Percentiles rank a stretch among this genome's conserved stretches.
Conservation (phyloP, 805 yeast genomes). For the Soucietia sequanensis region DNA sequence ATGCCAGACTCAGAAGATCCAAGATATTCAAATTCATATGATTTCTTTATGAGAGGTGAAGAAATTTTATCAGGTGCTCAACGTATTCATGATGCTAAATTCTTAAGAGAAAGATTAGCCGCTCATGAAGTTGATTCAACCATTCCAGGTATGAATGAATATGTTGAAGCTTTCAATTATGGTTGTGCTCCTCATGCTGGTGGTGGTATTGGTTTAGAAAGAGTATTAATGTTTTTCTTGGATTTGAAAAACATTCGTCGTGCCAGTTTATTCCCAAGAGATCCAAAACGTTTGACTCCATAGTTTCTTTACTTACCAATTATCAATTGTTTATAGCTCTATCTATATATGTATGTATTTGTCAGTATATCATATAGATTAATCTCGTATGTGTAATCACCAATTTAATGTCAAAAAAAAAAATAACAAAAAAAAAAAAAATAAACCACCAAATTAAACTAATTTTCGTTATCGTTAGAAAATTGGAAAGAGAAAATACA, state of each 20-base stretch:
- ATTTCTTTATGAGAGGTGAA: slow-evolving; percentile 99
- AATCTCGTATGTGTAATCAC: too few relatives aligned
- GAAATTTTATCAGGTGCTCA: slow-evolving; percentile 99
- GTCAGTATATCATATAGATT: too few relatives aligned
- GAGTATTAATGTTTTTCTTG: slow-evolving; percentile 97
- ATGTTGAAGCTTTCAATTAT: slow-evolving; percentile 86
- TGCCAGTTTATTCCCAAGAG: slow-evolving; percentile 99
- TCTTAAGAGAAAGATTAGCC: slow-evolving; percentile 77
- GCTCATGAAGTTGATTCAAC: slow-evolving; percentile 80
- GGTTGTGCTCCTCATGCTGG: slow-evolving; percentile 99
- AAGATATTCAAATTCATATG: slow-evolving; percentile 94
- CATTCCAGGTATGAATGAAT: slow-evolving; percentile 82
- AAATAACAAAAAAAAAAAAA: too few relatives aligned
- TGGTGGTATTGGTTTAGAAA: slow-evolving; percentile 98
- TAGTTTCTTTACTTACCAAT: slow-evolving; percentile 27
- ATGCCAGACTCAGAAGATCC: slow-evolving; percentile 97
- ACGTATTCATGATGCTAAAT: slow-evolving; percentile 92
- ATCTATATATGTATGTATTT: too few relatives aligned
- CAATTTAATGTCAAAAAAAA: too few relatives aligned
- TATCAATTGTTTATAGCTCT: too few relatives aligned
- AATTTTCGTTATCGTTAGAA: too few relatives aligned
- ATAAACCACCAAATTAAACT: too few relatives aligned
- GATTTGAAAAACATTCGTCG: slow-evolving; percentile 97
- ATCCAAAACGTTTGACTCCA: slow-evolving; percentile 92
- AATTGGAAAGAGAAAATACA: too few relatives aligned